phyloP scores from a whole-genome alignment of 148 eudicot genomes.

The Vaccinium macrocarpon region DNA sequence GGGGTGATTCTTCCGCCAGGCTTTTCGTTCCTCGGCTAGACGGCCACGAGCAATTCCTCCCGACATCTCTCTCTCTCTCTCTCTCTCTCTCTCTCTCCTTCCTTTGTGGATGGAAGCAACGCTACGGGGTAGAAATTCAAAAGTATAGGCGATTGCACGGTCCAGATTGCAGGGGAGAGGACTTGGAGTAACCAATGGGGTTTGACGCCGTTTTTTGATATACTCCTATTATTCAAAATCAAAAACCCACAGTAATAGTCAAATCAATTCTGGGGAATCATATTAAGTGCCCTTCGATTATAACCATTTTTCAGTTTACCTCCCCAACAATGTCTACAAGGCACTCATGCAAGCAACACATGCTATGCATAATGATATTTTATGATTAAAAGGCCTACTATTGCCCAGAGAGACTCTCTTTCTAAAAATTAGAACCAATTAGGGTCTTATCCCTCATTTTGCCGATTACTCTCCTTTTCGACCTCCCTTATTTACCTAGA shows the following conservation, averaged over 20 bases:
- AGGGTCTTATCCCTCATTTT: too few relatives aligned
- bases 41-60: slow-evolving; percentile 82
- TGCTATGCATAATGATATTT: background rate
- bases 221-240: background rate
- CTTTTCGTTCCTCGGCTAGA: slow-evolving; percentile 72
- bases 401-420: too few relatives aligned
- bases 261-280: background rate
- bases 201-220: background rate
- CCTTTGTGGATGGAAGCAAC: background rate
- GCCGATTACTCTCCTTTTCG: too few relatives aligned
- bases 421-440: too few relatives aligned
- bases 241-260: background rate
- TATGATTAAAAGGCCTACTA: too few relatives aligned
- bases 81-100: background rate
- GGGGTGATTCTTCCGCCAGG: slow-evolving; percentile 89
- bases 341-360: background rate
- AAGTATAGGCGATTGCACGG: slow-evolving; percentile 2
- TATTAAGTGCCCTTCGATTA: background rate
- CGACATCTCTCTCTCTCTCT: slow-evolving; percentile 38
- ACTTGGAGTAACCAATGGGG: slow-evolving; percentile 1
- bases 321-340: too few relatives aligned
- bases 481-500: too few relatives aligned
- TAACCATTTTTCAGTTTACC: background rate
- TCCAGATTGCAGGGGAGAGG: background rate
- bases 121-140: background rate